Percentiles rank a stretch among this genome's conserved stretches.
These are phyloP conservation scores for Tylopilus sp. DNA, from an alignment of 768 basidiomycete species.

Conservation along the genomic window DNA sequence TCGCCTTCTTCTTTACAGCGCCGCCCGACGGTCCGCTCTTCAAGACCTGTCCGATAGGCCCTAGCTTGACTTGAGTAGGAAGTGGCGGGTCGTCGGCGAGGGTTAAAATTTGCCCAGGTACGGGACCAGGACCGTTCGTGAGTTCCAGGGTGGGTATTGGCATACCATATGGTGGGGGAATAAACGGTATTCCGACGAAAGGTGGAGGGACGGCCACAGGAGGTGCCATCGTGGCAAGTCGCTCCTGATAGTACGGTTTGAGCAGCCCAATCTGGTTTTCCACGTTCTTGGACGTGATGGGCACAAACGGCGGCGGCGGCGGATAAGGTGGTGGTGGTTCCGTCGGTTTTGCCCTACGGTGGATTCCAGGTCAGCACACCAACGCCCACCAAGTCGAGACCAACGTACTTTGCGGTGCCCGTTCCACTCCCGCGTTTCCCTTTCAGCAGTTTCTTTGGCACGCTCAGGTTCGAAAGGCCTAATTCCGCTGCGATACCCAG, in stretches of 20 bases:
- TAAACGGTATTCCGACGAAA: conserved; percentile 15
- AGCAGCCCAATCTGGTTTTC: conserved; percentile 86
- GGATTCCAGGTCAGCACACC: conserved; percentile 4
- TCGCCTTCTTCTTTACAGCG: conserved; percentile 60
- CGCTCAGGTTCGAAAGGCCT: conserved; percentile 69
- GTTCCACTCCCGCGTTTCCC: conserved; percentile 49
- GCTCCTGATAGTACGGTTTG: conserved; percentile 64
- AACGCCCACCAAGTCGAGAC: not conserved
- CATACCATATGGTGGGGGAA: conserved; percentile 8
- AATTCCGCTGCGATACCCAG: conserved; percentile 86
- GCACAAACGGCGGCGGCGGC: conserved; percentile 77
- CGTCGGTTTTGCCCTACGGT: conserved; percentile 52
- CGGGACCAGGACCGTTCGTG: not conserved
- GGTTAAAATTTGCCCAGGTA: conserved; percentile 25
- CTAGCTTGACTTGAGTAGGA: conserved; percentile 63
- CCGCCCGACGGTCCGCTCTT: conserved; percentile 44
- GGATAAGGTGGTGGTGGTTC: conserved; percentile 84
- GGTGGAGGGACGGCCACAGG: conserved; percentile 18
- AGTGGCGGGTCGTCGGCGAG: conserved; percentile 66
- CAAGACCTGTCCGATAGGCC: conserved; percentile 74
- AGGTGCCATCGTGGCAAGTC: conserved; percentile 45
- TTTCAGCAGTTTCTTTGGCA: conserved; percentile 76
- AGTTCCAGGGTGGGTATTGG: not conserved
- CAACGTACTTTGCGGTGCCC: conserved; percentile 47
- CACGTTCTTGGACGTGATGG: conserved; percentile 60